Evolutionary conservation across 768 basidiomycete species (phyloP).

Genomic region (Cantharellus anzutake): DNA sequence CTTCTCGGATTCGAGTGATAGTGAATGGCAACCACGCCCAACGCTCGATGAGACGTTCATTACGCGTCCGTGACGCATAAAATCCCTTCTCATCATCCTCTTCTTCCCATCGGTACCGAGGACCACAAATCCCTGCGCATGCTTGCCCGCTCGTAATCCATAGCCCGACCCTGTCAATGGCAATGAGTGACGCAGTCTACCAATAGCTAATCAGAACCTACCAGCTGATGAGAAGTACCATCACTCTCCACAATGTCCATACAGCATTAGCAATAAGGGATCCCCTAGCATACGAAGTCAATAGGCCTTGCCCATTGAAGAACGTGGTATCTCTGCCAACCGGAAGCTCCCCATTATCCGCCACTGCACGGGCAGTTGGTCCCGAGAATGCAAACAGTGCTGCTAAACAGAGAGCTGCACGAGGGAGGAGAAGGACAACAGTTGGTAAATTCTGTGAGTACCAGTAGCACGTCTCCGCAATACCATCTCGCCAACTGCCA

Average conservation of each 20-base stretch:
- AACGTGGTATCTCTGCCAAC: constrained; percentile 49
- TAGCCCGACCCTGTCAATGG: constrained; percentile 38
- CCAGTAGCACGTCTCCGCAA: constrained; percentile 65
- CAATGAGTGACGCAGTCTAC: not conserved
- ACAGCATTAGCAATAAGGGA: constrained; percentile 61
- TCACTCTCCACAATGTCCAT: constrained; percentile 59
- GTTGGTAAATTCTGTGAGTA: constrained; percentile 76
- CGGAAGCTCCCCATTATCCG: not conserved
- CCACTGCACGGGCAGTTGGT: not conserved
- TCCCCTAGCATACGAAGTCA: constrained; percentile 62
- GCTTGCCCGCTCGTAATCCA: constrained; percentile 63
- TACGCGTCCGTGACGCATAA: not conserved
- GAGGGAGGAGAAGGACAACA: constrained; percentile 61
- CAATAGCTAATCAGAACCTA: constrained; percentile 18
- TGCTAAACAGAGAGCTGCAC: constrained; percentile 57
- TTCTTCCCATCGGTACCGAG: constrained; percentile 72
- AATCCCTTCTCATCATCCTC: constrained; percentile 23
- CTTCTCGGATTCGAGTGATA: constrained; percentile 49
- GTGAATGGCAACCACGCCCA: constrained; percentile 72
- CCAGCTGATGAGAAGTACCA: constrained; percentile 56
- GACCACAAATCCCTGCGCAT: constrained; percentile 70
- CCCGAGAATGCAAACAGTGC: constrained; percentile 44
- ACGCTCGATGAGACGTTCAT: constrained; percentile 24
- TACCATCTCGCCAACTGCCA: not conserved
- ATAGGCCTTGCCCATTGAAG: constrained; percentile 46